These are phyloP conservation scores for Microcyclosporella mali DNA, from an alignment of 2,329 filamentous ascomycete genomes.

Conservation along the genomic window DNA sequence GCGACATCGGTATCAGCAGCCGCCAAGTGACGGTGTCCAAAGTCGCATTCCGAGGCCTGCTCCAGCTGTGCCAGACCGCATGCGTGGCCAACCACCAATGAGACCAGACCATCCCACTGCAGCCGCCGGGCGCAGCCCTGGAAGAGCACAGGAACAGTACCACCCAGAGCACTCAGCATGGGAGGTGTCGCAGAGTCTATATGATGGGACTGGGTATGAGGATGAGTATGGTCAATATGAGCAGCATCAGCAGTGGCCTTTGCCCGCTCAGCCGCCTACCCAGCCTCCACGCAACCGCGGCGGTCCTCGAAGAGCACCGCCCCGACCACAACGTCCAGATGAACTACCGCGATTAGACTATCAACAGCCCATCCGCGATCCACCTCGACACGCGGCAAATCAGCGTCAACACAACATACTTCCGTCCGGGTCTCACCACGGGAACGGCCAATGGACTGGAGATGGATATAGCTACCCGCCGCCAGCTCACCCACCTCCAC, in stretches of 20 bases:
- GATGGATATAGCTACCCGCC: conserved; percentile 24
- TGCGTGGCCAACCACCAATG: conserved; percentile 16
- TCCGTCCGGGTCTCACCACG: conserved; percentile 21
- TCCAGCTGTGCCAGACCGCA: conserved; percentile 9
- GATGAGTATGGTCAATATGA: conserved; percentile 16
- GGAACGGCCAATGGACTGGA: conserved; percentile 26
- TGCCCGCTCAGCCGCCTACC: conserved; percentile 3
- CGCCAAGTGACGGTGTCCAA: conserved; percentile 4
- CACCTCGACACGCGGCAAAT: conserved; percentile 17
- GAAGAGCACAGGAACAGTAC: conserved; percentile 11
- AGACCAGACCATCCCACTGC: conserved; percentile 12
- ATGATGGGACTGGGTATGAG: conserved; percentile 23
- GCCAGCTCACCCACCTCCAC: conserved; percentile 14
- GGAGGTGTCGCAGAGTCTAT: conserved; percentile 19
- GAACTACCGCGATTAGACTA: conserved; percentile 12
- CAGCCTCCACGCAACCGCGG: conserved; percentile 5
- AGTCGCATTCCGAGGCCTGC: conserved; percentile 14
- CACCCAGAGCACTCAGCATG: conserved; percentile 8
- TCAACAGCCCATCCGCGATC: conserved; percentile 12
- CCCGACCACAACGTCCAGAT: conserved; percentile 25
- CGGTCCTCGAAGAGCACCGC: conserved; percentile 17
- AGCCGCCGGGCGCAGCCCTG: conserved; percentile 8
- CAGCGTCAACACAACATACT: conserved; percentile 8
- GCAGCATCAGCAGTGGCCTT: conserved; percentile 24
- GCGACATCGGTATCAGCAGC: conserved; percentile 2